Evolutionary conservation across 805 yeast species (phyloP), one percentile per base, ranked within the genome.

Genomic region (Groenewaldozyma tartarivorans): DNA sequence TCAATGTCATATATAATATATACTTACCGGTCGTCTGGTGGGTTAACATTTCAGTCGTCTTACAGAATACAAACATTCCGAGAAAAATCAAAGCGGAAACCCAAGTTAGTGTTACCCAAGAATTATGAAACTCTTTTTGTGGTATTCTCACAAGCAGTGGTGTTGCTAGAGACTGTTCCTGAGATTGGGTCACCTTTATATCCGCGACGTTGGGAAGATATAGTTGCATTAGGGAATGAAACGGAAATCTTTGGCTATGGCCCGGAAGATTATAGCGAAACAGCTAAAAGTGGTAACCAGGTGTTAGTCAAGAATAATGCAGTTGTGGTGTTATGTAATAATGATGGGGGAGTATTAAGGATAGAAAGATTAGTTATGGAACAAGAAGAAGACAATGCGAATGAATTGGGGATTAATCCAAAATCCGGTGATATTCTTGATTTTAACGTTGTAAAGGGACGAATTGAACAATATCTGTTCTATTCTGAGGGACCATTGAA

Each of bases 401-500:
- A 26, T 17, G 11, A 24, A 22, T n/a, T 18, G 33, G 20, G 4
- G 33, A 17, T 3, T 11, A 4, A 11, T 3, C 27, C 30, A 11
- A 26, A 30, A 18, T 2, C 24, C 3, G 16, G 3, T 4, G 22
- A 20, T 13, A 15, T 7, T 7, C 27, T 35, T n/a, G 35, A 38
- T 20, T n/a, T 20, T 48, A 67, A 3, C 67, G 20, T 77, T 36
- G 66, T 83, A 26, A 79, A 79, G 54, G 73, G 85, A 0, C 88
- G 79, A 50, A 74, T 90, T 18, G 92, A 81, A 49, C 96, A 88
- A 59, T 95, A 88, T 0, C 74, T 88, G 1, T 81, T 79, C 51
- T 82, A 75, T 47, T 60, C 56, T 6, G 49, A 61, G 4, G 51
- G 53, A 1, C 53, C 57, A 16, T 26, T 27, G 16, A 66, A 67